Conservation (phyloP, 768 basidiomycete genomes). For the Hypholoma sublateritium region DNA sequence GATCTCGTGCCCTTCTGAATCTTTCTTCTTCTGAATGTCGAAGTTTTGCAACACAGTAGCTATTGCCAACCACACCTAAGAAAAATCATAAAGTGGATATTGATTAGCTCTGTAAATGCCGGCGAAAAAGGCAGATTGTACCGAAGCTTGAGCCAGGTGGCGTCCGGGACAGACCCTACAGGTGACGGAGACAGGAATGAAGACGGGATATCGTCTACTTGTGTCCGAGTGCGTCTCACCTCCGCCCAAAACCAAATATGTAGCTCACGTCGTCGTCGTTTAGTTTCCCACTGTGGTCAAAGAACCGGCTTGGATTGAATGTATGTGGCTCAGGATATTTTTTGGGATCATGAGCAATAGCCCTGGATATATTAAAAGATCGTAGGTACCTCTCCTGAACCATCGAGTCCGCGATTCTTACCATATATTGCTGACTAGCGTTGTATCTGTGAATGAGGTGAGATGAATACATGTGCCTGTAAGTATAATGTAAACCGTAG, state of each 20-base stretch:
- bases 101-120: neutral
- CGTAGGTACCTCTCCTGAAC: neutral
- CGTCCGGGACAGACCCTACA: neutral
- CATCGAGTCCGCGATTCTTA: neutral
- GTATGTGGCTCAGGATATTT: slow-evolving; percentile 14
- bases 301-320: slow-evolving; percentile 2
- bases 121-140: neutral
- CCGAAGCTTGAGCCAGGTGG: slow-evolving; percentile 1
- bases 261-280: neutral
- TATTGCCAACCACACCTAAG: neutral
- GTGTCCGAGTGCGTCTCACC: neutral
- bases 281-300: neutral
- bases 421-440: slow-evolving; percentile 1
- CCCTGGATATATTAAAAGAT: slow-evolving; percentile 4
- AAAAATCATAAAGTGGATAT: neutral
- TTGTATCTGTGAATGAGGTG: neutral
- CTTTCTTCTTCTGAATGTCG: neutral
- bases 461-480: no score
- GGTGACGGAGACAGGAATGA: neutral
- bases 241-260: slow-evolving; percentile 1
- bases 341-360: slow-evolving; percentile 19
- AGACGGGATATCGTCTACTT: neutral
- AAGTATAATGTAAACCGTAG: neutral
- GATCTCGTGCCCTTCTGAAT: neutral
- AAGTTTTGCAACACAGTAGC: neutral